Conservation (phyloP, 2,329 filamentous ascomycete species). For the Xylaria sp. region DNA sequence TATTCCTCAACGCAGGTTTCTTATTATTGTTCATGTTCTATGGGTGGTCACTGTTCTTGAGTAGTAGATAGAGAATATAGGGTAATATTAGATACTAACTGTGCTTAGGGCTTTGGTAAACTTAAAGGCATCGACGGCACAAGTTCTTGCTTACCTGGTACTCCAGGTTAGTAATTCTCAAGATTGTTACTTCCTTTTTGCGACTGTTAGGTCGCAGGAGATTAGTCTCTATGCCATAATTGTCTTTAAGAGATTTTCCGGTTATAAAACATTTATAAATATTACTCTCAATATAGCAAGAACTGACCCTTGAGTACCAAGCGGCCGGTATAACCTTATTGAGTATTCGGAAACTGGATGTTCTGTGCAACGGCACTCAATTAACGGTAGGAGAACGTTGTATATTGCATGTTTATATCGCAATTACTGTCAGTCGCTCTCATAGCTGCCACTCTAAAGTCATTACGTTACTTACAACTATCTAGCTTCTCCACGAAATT, state of each 20-base stretch:
- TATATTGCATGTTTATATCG: background rate
- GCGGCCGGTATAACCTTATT: background rate
- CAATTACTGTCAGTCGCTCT: slow-evolving; percentile 13
- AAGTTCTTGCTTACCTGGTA: background rate
- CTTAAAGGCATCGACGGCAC: background rate
- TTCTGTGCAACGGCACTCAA: background rate
- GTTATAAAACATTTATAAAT: background rate
- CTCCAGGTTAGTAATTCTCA: background rate
- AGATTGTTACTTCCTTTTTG: background rate
- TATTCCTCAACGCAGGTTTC: background rate
- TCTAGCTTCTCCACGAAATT: slow-evolving; percentile 26
- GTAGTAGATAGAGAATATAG: background rate
- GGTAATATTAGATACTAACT: background rate
- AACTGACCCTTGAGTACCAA: background rate
- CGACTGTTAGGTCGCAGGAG: background rate
- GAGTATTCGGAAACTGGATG: background rate
- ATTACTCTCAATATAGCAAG: background rate
- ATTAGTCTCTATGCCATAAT: background rate
- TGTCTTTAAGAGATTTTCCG: background rate
- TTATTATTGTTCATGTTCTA: background rate
- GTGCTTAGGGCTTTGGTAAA: background rate
- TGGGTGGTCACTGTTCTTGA: background rate
- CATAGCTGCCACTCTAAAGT: background rate
- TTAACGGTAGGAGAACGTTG: slow-evolving; percentile 22
- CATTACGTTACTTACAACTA: background rate